These are phyloP conservation scores for Pterocarpus santalinus DNA, from an alignment of 306 rosid genomes.

Conservation along the genomic window DNA sequence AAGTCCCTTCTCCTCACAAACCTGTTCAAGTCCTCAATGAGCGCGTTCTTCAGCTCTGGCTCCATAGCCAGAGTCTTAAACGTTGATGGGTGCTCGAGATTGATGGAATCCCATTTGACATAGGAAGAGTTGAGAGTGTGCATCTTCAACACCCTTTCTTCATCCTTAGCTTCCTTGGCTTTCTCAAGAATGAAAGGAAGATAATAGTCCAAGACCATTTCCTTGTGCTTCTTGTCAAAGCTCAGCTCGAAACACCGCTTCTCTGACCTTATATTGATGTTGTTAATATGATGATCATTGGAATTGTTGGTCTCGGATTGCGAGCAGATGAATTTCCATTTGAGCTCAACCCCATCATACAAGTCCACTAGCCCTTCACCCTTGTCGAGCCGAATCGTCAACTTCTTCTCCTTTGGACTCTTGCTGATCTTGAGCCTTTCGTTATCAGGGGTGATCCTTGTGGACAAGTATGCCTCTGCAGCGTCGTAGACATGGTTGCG, in stretches of 20 bases:
- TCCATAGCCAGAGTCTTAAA: constrained; percentile 90
- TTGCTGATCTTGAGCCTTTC: constrained; percentile 68
- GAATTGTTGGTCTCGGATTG: constrained; percentile 56
- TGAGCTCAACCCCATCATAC: constrained; percentile 53
- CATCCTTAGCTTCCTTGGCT: constrained; percentile 58
- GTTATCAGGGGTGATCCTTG: constrained; percentile 61
- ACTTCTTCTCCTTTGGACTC: constrained; percentile 63
- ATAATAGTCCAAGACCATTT: constrained; percentile 50
- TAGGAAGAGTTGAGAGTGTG: constrained; percentile 60
- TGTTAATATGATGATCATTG: constrained; percentile 27
- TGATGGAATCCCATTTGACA: constrained; percentile 74
- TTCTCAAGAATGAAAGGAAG: constrained; percentile 65
- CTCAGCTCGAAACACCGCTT: constrained; percentile 67
- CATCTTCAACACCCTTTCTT: constrained; percentile 70
- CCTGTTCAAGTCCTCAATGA: constrained; percentile 72
- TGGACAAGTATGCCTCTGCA: constrained; percentile 68
- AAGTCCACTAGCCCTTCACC: constrained; percentile 66
- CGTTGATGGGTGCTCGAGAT: constrained; percentile 83
- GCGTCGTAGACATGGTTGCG: constrained; percentile 84
- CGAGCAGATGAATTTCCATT: constrained; percentile 58
- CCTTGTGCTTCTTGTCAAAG: constrained; percentile 66
- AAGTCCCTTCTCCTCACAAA: constrained; percentile 81
- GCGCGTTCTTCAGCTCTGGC: constrained; percentile 43
- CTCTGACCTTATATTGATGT: constrained; percentile 48
- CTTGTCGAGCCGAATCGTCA: constrained; percentile 68